Percentiles rank a stretch among this genome's conserved stretches.
These are phyloP conservation scores for Linum usitatissimum DNA, from an alignment of 345 rosid genomes.

Conservation along the genomic window DNA sequence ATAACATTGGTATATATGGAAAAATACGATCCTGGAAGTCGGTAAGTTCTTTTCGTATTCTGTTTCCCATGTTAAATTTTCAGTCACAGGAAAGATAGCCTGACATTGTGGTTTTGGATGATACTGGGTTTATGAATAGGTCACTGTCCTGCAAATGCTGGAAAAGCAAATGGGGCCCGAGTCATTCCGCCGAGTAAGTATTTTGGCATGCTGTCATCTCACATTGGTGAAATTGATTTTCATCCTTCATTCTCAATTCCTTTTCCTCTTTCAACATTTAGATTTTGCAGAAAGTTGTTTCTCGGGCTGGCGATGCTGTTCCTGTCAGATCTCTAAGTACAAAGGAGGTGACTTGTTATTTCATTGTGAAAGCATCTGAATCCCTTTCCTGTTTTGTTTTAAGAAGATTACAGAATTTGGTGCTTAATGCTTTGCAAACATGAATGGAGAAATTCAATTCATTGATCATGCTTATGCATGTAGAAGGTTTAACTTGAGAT, in stretches of 20 bases:
- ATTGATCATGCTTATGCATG: not conserved
- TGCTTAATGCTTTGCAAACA: not conserved
- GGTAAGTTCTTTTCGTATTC: slow-evolving; percentile 39
- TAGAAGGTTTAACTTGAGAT: not conserved
- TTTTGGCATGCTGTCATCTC: not conserved
- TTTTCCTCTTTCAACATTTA: slow-evolving; percentile 23
- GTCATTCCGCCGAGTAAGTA: slow-evolving; percentile 72
- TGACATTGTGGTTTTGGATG: slow-evolving; percentile 4
- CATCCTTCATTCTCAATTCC: not conserved
- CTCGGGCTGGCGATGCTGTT: slow-evolving; percentile 53
- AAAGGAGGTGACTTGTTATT: slow-evolving; percentile 56
- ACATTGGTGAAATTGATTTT: slow-evolving; percentile 2
- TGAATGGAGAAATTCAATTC: not conserved
- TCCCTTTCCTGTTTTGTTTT: not conserved
- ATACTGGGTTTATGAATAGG: slow-evolving; percentile 34
- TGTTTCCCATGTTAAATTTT: not conserved
- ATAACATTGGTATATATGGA: slow-evolving; percentile 72
- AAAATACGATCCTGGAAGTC: slow-evolving; percentile 95
- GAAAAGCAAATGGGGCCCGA: slow-evolving; percentile 99
- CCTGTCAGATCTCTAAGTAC: slow-evolving; percentile 79
- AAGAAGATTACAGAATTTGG: not conserved
- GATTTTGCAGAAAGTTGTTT: slow-evolving; percentile 85
- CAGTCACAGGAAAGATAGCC: not conserved
- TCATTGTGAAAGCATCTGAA: not conserved
- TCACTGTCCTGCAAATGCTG: slow-evolving; percentile 89